Base-by-base conservation (phyloP, 106 monocot genomes). In the Dendrobium catenatum region DNA sequence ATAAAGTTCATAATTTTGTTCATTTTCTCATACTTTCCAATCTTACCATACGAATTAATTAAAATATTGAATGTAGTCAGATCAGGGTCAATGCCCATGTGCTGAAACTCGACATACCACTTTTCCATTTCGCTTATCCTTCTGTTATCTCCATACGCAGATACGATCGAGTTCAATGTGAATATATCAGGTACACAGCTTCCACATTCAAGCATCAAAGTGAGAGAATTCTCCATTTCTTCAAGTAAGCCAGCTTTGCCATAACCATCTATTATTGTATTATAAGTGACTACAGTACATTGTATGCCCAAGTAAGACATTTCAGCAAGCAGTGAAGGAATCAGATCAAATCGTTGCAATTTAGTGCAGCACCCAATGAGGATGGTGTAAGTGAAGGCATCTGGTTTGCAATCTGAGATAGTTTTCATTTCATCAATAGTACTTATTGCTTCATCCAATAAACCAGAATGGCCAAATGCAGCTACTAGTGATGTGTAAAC, bases 401-500 rank as follows among this genome's bases (percentile, higher is more conserved):
- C 94, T 27, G 97, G 97, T 46, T 83, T 89, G 88, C 90, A 98
- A 46, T 92, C 80, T 5, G 86, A 88, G 37, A 89, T 79, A 15
- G 90, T 85, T 84, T 91, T 98, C 97, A 98, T 98, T 80, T 95
- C 94, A 78, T 91, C 87, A 18, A 98, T 70, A 1, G 81, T 84
- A 56, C 72, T 48, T 75, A 94, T 80, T 67, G 94, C 97, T 58
- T 93, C 85, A 44, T 93, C 87, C 24, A 93, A 59, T 33, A 89
- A 81, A 13, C 92, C 92, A 68, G 75, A 86, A 48, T 67, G 72
- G 49, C 90, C 92, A 80, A 87, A 98, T 49, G 94, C 94, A 80
- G 91, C 92, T 44, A 91, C 81, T n/a, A 98, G 87, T 78, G 97
- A 86, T 48, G 97, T 93, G 83, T 94, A 94, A 64, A 98, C 94